A percentile compares a stretch with the other conserved stretches of the same genome.
Conservation (phyloP, 169 alveolate genomes). For the Plasmodium chabaudi region DNA sequence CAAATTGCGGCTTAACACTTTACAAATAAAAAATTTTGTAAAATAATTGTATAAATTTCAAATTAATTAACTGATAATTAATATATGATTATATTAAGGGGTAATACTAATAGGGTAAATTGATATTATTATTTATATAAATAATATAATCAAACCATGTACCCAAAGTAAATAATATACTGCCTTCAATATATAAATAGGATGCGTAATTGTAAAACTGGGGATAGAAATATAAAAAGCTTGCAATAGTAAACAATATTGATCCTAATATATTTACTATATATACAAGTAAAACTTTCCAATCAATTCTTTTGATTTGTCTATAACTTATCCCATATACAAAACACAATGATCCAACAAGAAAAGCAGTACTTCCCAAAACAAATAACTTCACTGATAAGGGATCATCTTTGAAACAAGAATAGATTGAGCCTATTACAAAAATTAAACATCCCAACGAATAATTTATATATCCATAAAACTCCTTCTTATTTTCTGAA, state of each 20-base stretch:
- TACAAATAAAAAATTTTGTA: too few species aligned
- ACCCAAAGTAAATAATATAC: conserved; percentile 56
- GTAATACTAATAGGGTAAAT: background rate
- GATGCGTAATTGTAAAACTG: conserved; percentile 27
- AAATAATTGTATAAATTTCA: too few species aligned
- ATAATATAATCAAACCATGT: conserved; percentile 41
- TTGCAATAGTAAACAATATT: conserved; percentile 50
- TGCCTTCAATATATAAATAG: conserved; percentile 35
- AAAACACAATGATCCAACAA: conserved; percentile 50
- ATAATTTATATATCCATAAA: conserved; percentile 26
- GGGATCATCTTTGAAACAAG: conserved; percentile 39
- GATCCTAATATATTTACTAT: conserved; percentile 49
- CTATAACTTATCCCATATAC: conserved; percentile 4
- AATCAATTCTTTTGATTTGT: conserved; percentile 25
- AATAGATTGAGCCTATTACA: conserved; percentile 38
- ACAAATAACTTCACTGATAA: conserved; percentile 29
- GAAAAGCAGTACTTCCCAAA: conserved; percentile 46
- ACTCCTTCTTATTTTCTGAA: conserved; percentile 17
- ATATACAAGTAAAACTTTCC: conserved; percentile 23
- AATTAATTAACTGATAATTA: too few species aligned
- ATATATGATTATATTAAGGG: background rate
- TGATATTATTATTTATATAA: conserved; percentile 1
- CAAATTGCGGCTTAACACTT: too few species aligned
- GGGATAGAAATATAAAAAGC: conserved; percentile 30
- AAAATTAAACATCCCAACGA: conserved; percentile 32